These are phyloP conservation scores for Chloris gayana DNA, from an alignment of 176 grass and related monocot species.

Conservation along the genomic window DNA sequence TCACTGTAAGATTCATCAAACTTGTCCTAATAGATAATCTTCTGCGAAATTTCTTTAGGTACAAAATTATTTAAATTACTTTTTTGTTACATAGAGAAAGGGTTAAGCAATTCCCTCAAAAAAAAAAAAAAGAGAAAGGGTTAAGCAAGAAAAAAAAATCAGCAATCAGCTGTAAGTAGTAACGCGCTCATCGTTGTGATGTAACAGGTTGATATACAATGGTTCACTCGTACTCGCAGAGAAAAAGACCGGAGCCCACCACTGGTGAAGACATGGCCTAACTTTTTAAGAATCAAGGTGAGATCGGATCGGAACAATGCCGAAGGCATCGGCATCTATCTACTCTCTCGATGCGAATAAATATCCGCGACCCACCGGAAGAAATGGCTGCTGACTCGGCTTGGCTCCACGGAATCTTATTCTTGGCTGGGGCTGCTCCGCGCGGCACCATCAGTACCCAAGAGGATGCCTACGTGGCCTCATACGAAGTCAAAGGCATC, in stretches of 20 bases:
- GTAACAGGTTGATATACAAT: too few species aligned
- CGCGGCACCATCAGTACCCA: neutral
- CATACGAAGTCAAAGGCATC: neutral
- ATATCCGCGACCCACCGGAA: neutral
- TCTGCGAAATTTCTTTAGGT: too few species aligned
- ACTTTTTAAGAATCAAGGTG: neutral
- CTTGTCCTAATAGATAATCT: too few species aligned
- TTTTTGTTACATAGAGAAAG: too few species aligned
- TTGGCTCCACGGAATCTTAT: neutral
- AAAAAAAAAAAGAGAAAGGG: too few species aligned
- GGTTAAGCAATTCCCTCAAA: too few species aligned
- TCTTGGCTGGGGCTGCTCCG: neutral
- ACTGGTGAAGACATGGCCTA: neutral
- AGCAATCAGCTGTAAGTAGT: too few species aligned
- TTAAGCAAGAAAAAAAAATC: too few species aligned
- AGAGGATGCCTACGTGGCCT: neutral
- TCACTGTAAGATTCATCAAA: too few species aligned
- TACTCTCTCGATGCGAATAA: neutral
- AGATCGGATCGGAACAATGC: neutral
- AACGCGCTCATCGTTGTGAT: too few species aligned
- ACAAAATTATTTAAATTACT: too few species aligned
- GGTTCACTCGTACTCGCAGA: neutral
- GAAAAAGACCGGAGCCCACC: too few species aligned
- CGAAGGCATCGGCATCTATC: neutral
- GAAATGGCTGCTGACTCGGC: conserved; percentile 5